phyloP scores from a whole-genome alignment of 495 filamentous ascomycete genomes.

The Xylaria flabelliformis region DNA sequence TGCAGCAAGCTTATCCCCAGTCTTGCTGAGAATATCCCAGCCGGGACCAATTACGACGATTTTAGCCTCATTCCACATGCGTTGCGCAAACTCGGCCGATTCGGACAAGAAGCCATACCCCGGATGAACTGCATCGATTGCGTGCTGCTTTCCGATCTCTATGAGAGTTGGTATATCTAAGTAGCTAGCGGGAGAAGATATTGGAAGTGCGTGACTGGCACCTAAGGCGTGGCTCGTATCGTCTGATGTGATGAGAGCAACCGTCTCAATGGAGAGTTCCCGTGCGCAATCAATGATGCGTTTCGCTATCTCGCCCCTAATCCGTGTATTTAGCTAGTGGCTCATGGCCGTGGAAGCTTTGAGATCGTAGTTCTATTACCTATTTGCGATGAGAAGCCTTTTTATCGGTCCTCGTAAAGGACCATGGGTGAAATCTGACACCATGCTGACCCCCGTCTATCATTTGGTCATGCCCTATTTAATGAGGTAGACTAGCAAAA shows the following conservation, averaged over 20 bases:
- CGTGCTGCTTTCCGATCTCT: slow-evolving; percentile 52
- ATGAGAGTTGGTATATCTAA: slow-evolving; percentile 57
- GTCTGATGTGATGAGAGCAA: slow-evolving; percentile 58
- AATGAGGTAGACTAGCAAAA: not conserved
- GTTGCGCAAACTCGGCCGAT: slow-evolving; percentile 58
- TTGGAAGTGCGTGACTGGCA: slow-evolving; percentile 52
- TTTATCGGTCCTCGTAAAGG: slow-evolving; percentile 50
- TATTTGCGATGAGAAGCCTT: slow-evolving; percentile 64
- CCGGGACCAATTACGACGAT: slow-evolving; percentile 63
- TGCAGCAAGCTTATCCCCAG: slow-evolving; percentile 65
- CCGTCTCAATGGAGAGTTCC: slow-evolving; percentile 61
- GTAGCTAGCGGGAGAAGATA: slow-evolving; percentile 59
- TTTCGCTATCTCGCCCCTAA: slow-evolving; percentile 67
- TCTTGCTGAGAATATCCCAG: slow-evolving; percentile 54
- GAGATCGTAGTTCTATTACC: slow-evolving; percentile 43
- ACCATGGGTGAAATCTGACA: slow-evolving; percentile 12
- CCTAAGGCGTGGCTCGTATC: slow-evolving; percentile 61
- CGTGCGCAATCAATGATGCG: slow-evolving; percentile 63
- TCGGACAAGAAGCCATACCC: slow-evolving; percentile 71
- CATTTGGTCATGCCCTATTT: not conserved
- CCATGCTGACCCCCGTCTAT: not conserved
- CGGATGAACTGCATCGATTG: slow-evolving; percentile 64
- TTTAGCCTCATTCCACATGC: slow-evolving; percentile 58
- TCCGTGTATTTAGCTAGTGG: slow-evolving; percentile 21
- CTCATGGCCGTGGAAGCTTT: not conserved